Evolutionary conservation across 257 asterid genomes (phyloP), one percentile per base, ranked within the genome.

Genomic region (Gentiana macrophylla): DNA sequence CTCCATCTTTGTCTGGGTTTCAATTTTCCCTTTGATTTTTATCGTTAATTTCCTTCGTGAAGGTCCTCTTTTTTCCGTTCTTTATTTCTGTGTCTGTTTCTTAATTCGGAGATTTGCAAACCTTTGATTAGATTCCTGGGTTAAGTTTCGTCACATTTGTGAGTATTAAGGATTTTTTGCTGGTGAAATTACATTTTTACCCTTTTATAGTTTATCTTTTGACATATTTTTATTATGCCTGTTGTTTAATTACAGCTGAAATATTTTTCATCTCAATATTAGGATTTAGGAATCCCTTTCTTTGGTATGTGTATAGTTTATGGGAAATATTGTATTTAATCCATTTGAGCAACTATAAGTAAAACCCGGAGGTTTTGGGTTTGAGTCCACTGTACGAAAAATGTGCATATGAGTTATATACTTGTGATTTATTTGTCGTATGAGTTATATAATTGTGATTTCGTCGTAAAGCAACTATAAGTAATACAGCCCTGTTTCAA

Each of bases 41-140:
- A 9, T 35, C 6, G 48, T 2, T 35, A 12, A 35, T 15, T 59
- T 59, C n/a, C 13, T 47, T 34, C 1, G 13, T 4, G 2, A 33
- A 11, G 52, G 9, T 43, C 36, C 24, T 37, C 35, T 63, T 35
- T 62, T 32, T 3, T 56, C 8, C 34, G 37, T 35, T 55, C 5
- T 35, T 32, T 36, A 13, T 7, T 34, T 13, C 35, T 9, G 12
- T 41, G 48, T 8, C 5, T 37, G 13, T 10, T 52, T 5, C 35
- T 37, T 11, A 2, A 4, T 45, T 52, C n/a, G 33, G 61, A 59
- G 59, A 55, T 50, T 46, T 37, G 65, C 37, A 4, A 32, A 44
- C 13, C 9, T 41, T 7, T 41, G 50, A 3, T 57, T 57, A 53
- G 72, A 61, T 55, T 72, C 52, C 56, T 46, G 71, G 64, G 65